Conservation (phyloP, 257 asterid species). For the Primulina eburnea region DNA sequence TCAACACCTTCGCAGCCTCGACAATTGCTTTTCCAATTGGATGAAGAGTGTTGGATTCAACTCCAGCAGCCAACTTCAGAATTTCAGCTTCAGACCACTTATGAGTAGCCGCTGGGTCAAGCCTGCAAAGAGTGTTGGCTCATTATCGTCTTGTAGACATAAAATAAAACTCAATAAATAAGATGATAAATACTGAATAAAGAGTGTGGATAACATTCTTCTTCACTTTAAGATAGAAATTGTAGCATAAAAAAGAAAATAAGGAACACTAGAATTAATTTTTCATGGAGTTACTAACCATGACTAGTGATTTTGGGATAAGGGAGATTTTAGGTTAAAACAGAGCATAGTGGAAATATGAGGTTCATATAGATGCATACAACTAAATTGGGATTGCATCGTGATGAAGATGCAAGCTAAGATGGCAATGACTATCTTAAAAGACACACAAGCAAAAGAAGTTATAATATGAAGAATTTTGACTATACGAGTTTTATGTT, state of each 20-base stretch:
- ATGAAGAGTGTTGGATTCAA: constrained; percentile 90
- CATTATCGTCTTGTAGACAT: constrained; percentile 28
- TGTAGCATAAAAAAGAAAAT: neutral
- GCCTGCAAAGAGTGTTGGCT: constrained; percentile 47
- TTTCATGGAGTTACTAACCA: neutral
- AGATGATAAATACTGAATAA: constrained; percentile 9
- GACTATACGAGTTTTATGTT: neutral
- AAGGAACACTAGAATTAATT: too few species aligned
- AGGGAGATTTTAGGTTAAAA: neutral
- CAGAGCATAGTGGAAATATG: neutral
- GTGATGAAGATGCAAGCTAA: neutral
- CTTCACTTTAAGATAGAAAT: constrained; percentile 13
- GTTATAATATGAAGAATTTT: constrained; percentile 7
- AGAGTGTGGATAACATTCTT: neutral
- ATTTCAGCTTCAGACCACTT: constrained; percentile 82
- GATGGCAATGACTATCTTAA: neutral
- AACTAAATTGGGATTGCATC: neutral
- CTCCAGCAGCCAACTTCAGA: constrained; percentile 88
- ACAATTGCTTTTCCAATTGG: constrained; percentile 98
- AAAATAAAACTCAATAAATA: constrained; percentile 10
- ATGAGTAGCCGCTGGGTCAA: constrained; percentile 36
- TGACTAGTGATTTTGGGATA: neutral
- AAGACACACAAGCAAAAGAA: constrained; percentile 11
- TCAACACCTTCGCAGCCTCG: constrained; percentile 67
- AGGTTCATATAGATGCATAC: neutral